These are phyloP conservation scores for Populus pruinosa DNA, from an alignment of 345 rosid species.

Conservation along the genomic window DNA sequence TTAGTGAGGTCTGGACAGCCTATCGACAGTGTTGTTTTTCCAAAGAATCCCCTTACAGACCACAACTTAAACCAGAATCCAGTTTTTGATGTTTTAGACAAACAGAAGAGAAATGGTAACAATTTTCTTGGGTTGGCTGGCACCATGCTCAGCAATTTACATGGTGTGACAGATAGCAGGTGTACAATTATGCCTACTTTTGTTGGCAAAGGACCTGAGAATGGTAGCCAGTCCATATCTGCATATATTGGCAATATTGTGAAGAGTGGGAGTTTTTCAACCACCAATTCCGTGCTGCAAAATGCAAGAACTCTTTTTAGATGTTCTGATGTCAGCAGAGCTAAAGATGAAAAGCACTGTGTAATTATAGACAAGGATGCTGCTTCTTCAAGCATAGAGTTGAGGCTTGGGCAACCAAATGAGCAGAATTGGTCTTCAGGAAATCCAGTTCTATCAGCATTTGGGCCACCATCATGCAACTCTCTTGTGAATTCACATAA, in stretches of 20 bases:
- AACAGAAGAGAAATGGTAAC: conserved; percentile 25
- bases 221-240: conserved; percentile 22
- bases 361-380: conserved; percentile 21
- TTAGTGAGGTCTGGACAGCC: conserved; percentile 24
- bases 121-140: conserved; percentile 23
- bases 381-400: conserved; percentile 41
- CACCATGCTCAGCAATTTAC: conserved; percentile 21
- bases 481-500: conserved; percentile 14
- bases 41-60: conserved; percentile 9
- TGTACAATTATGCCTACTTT: conserved; percentile 23
- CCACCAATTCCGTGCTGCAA: conserved; percentile 15
- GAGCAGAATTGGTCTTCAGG: conserved; percentile 31
- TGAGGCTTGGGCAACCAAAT: conserved; percentile 55
- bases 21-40: conserved; percentile 10
- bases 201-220: conserved; percentile 28
- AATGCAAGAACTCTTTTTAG: conserved; percentile 13
- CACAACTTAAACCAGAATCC: conserved; percentile 17
- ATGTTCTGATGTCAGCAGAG: conserved; percentile 12
- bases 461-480: conserved; percentile 19
- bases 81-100: conserved; percentile 15
- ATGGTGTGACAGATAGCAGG: conserved; percentile 14
- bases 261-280: conserved; percentile 24
- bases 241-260: conserved; percentile 21
- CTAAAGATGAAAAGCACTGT: conserved; percentile 18
- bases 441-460: conserved; percentile 22